These are phyloP conservation scores for Panicum virgatum DNA, from an alignment of 202 grass and related monocot species.

Conservation along the genomic window DNA sequence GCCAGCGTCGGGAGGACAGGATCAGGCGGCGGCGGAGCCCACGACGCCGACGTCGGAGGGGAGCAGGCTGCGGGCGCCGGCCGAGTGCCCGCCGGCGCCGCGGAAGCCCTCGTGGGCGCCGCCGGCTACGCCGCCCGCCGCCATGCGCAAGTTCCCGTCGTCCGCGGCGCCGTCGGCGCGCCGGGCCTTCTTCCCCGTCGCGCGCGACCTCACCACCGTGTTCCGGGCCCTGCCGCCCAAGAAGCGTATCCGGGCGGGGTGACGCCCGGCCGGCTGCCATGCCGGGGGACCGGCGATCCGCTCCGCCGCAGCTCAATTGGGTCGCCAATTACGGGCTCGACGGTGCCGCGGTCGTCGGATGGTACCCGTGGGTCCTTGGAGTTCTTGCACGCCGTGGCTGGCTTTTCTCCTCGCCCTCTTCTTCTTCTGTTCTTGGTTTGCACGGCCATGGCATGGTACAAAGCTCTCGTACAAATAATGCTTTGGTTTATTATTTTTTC, in stretches of 20 bases:
- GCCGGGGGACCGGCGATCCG: not conserved
- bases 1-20: not conserved
- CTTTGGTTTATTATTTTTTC: conserved; percentile 20
- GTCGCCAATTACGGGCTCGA: not conserved
- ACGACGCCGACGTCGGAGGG: conserved; percentile 68
- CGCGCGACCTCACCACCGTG: conserved; percentile 55
- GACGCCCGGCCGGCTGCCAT: not conserved
- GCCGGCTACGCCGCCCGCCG: not conserved
- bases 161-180: not conserved
- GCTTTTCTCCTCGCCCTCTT: not conserved
- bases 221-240: conserved; percentile 49
- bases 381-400: conserved; percentile 10
- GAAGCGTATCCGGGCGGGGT: conserved; percentile 60
- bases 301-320: not conserved
- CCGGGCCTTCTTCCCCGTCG: conserved; percentile 41
- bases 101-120: conserved; percentile 35
- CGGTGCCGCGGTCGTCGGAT: not conserved
- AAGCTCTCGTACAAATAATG: conserved; percentile 54
- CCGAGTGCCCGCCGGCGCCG: conserved; percentile 62
- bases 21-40: conserved; percentile 29
- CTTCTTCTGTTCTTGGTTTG: not conserved
- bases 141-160: conserved; percentile 35
- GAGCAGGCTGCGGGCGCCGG: conserved; percentile 39
- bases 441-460: conserved; percentile 40
- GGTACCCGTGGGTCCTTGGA: conserved; percentile 29